Base-by-base conservation (phyloP, 768 basidiomycete genomes). In the Filobasidium floriforme region DNA sequence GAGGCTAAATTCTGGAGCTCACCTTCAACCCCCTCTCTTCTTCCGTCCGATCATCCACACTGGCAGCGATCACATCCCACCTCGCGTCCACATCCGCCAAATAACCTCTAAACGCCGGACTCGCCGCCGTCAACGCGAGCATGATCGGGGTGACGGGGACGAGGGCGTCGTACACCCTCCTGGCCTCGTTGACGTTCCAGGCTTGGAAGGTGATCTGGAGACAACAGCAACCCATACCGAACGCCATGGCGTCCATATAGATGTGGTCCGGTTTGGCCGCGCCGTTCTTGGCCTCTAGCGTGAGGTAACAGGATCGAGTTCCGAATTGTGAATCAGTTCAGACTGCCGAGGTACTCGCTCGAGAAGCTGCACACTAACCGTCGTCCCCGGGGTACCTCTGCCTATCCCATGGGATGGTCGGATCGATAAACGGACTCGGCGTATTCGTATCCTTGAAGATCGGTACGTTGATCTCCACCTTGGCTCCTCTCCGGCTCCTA, bases 201-300 rank as follows among this genome's bases (percentile, higher is more conserved):
- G 92, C 88, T 79, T 99, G 96, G 81, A 98, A 97, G 15, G 96
- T 99, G 68, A 98, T 83, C 74, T 99, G 96, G 61, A 99, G 82
- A 79, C 96, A 98, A 73, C 91, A 94, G 71, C 94, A 98, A 7
- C 96, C 96, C 96, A 98, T 99, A 57, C 96, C 96, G 77, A 99
- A 99, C 32, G 93, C 94, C 96, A 98, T 98, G 10, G 96, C 93
- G 77, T 99, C 96, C 82, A 98, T 84, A 77, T 98, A 98, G 69
- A 99, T 90, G 78, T 98, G 93, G 76, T 94, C 87, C 40, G 82
- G 81, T 41, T 90, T 82, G 18, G 93, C 92, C 5, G 92, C 91
- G 1, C 93, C 92, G 68, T 86, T 83, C 79, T 87, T 89, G 0
- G 92, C 92, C 82, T 96, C 92, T 89, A 68, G 14, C 7, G 54